Evolutionary conservation across 1,284 basidiomycete species (phyloP).

Genomic region (Microstroma glucosiphilum): DNA sequence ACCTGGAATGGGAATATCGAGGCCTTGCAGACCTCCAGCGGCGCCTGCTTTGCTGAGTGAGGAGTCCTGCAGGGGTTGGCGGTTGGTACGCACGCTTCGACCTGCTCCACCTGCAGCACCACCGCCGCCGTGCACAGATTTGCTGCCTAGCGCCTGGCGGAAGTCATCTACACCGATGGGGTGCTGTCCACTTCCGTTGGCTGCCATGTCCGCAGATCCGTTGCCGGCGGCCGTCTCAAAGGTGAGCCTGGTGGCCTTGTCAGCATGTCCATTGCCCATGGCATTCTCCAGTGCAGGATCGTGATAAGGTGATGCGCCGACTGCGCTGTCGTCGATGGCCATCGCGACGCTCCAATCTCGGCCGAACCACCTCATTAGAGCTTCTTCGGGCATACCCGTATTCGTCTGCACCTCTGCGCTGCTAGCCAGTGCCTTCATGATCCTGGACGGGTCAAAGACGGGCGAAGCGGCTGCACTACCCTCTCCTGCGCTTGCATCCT

Average conservation of each 20-base stretch:
- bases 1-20: too few relatives aligned
- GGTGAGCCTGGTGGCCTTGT: constrained; percentile 8
- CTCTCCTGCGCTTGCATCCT: constrained; percentile 21
- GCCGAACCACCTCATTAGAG: constrained; percentile 35
- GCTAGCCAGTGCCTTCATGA: constrained; percentile 26
- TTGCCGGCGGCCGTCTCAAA: neutral
- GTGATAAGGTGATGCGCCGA: constrained; percentile 8
- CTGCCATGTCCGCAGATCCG: neutral
- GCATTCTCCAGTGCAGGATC: constrained; percentile 7
- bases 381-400: constrained; percentile 21
- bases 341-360: constrained; percentile 43
- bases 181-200: constrained; percentile 6
- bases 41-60: too few relatives aligned
- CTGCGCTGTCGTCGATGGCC: constrained; percentile 34
- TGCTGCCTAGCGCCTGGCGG: constrained; percentile 21
- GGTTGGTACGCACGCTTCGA: too few relatives aligned
- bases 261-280: constrained; percentile 14
- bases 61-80: too few relatives aligned
- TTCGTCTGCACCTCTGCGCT: constrained; percentile 32
- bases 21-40: too few relatives aligned
- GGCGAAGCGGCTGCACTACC: constrained; percentile 22
- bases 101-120: too few relatives aligned
- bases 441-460: constrained; percentile 18
- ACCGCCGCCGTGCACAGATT: too few relatives aligned
- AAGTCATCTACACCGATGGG: constrained; percentile 30